Conservation (phyloP, 345 rosid genomes). For the Arabidopsis suecica region DNA sequence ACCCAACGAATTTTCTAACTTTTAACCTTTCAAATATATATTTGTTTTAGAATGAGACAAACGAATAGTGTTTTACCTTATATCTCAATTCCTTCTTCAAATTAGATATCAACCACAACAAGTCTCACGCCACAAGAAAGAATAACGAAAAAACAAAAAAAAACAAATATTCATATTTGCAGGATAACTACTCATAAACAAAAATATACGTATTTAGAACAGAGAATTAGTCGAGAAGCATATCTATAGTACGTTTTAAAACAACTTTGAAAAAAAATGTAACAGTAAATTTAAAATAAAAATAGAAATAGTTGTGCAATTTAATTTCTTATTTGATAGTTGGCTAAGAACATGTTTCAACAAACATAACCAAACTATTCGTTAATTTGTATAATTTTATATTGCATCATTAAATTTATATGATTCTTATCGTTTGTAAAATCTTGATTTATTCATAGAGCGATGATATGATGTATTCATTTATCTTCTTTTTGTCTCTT, state of each 20-base stretch:
- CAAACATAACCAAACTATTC: not conserved
- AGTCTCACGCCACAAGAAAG: not conserved
- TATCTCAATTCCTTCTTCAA: not conserved
- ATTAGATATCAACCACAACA: not conserved
- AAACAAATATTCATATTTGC: not conserved
- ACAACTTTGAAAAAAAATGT: too few species aligned
- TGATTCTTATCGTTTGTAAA: not conserved
- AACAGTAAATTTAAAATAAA: not conserved
- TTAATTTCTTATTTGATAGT: not conserved
- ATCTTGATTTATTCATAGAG: not conserved
- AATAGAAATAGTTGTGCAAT: too few species aligned
- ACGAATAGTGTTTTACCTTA: not conserved
- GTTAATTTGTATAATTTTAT: not conserved
- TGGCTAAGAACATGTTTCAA: too few species aligned
- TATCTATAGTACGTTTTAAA: too few species aligned
- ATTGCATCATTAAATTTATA: not conserved
- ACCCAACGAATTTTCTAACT: not conserved
- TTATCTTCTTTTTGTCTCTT: not conserved
- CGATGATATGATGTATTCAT: not conserved
- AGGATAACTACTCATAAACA: not conserved
- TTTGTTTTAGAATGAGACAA: conserved; percentile 4
- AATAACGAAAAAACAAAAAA: not conserved
- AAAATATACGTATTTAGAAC: not conserved
- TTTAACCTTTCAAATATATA: not conserved
- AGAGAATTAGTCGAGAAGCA: not conserved